Evolutionary conservation across 352 stramenopile genomes (phyloP).

Genomic region (Phytophthora tubulina): DNA sequence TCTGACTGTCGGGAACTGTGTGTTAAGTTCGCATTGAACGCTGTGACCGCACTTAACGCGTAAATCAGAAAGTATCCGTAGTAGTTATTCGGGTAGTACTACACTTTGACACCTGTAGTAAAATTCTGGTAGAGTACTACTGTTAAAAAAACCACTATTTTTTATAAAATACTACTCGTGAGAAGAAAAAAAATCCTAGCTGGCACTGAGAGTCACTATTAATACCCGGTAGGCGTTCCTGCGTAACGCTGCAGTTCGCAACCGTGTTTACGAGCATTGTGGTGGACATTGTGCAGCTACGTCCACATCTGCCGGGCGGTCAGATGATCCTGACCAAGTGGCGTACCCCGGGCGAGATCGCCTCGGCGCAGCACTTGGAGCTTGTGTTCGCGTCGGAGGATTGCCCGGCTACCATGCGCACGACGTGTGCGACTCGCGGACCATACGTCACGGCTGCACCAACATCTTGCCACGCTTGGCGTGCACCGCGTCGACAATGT

Average conservation of each 20-base stretch:
- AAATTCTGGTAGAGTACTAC: too few relatives aligned
- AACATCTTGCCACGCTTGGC: constrained; percentile 56
- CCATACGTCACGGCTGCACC: constrained; percentile 83
- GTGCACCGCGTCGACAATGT: constrained; percentile 36
- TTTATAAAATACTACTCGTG: too few relatives aligned
- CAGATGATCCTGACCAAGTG: constrained; percentile 90
- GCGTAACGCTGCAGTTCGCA: too few relatives aligned
- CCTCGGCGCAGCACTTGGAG: constrained; percentile 65
- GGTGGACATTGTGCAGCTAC: constrained; percentile 83
- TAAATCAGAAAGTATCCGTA: too few relatives aligned
- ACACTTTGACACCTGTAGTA: too few relatives aligned
- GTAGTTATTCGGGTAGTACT: too few relatives aligned
- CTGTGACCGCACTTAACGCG: too few relatives aligned
- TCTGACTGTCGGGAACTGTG: not conserved
- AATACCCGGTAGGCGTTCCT: too few relatives aligned
- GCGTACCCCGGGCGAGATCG: constrained; percentile 83
- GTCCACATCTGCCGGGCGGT: constrained; percentile 73
- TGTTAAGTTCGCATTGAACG: not conserved
- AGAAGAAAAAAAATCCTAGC: too few relatives aligned
- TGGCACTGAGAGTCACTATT: too few relatives aligned
- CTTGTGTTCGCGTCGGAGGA: constrained; percentile 73
- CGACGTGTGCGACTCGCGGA: constrained; percentile 52
- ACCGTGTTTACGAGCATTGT: constrained; percentile 75
- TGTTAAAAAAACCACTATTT: too few relatives aligned
- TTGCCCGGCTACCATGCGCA: constrained; percentile 73